Percentiles rank a stretch among this genome's conserved stretches.
These are phyloP conservation scores for Wickerhamiella vanderwaltii DNA, from an alignment of 805 yeast species.

Conservation along the genomic window DNA sequence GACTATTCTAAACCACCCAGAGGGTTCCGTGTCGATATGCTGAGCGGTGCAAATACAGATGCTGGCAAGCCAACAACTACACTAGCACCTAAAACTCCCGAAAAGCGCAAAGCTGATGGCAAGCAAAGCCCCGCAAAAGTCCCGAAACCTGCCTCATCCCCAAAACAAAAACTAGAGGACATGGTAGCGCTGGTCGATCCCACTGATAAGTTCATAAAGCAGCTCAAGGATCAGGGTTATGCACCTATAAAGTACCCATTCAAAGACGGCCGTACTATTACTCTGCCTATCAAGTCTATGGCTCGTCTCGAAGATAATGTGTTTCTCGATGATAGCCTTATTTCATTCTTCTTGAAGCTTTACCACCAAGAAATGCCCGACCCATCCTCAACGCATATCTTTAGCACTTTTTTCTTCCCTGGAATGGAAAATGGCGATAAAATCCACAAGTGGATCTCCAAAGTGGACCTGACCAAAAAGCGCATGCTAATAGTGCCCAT, in stretches of 20 bases:
- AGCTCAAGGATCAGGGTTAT: background rate
- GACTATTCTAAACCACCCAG: no score
- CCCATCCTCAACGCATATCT: constrained; percentile 38
- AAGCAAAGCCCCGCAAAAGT: no score
- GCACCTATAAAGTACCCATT: constrained; percentile 27
- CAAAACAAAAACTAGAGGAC: no score
- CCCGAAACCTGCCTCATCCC: no score
- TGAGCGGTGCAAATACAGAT: no score
- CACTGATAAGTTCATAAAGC: background rate
- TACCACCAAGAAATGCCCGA: constrained; percentile 24
- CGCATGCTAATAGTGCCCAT: constrained; percentile 66
- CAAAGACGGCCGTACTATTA: constrained; percentile 41
- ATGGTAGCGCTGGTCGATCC: no score
- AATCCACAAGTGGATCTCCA: constrained; percentile 56
- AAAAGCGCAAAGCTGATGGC: no score
- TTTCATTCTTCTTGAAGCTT: constrained; percentile 63
- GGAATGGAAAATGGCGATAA: constrained; percentile 43
- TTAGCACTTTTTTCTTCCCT: constrained; percentile 77
- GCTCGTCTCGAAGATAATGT: constrained; percentile 65
- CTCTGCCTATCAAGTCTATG: constrained; percentile 58
- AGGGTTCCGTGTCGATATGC: no score
- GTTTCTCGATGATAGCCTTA: constrained; percentile 81
- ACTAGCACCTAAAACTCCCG: no score
- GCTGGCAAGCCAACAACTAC: no score
- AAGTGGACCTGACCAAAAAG: constrained; percentile 40